Base-by-base conservation (phyloP, 768 basidiomycete genomes). In the Xanthoconium purpureum region DNA sequence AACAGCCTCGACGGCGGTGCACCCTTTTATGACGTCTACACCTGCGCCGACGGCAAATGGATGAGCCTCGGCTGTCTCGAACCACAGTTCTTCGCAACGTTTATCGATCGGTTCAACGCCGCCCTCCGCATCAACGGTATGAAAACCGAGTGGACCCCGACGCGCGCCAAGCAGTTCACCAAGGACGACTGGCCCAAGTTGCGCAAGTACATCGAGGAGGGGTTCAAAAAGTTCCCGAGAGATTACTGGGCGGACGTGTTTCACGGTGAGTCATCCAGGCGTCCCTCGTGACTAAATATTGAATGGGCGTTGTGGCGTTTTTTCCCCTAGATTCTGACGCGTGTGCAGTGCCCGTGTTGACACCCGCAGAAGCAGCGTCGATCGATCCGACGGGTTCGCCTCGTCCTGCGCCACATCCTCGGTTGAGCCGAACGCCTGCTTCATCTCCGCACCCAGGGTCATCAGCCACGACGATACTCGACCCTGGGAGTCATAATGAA, bases 61-160 rank as follows among this genome's bases (percentile, higher is more conserved):
- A 88, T 94, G 80, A 83, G 85, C 3, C 81, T 93, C 29, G 89
- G 82, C 30, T 89, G 88, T 63, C 67, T 90, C 13, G 89, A 91
- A 66, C 84, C 87, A 6, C 80, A 81, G 39, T 91, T 91, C 71
- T 91, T 85, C 69, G 71, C 74, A 24, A 73, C 71, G 1, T 91
- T 91, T 63, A 74, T 90, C 43, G 73, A 78, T 11, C 64, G 61
- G 2, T 88, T 91, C 68, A 63, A 79, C 33, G 66, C 70, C 18
- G 78, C 80, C 24, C 67, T 90, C 8, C 80, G 80, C 0, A 68
- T 73, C 18, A 62, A 64, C 55, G 69, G 69, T 1, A 66, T 77
- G 29, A 66, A 73, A 39, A 71, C 77, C 18, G 78, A 78, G 15
- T 89, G 88, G 87, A 75, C 66, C 30, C 88, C 87, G 0, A 77